These are phyloP conservation scores for Carnegiea gigantea DNA, from an alignment of 179 eudicot species.

Conservation along the genomic window DNA sequence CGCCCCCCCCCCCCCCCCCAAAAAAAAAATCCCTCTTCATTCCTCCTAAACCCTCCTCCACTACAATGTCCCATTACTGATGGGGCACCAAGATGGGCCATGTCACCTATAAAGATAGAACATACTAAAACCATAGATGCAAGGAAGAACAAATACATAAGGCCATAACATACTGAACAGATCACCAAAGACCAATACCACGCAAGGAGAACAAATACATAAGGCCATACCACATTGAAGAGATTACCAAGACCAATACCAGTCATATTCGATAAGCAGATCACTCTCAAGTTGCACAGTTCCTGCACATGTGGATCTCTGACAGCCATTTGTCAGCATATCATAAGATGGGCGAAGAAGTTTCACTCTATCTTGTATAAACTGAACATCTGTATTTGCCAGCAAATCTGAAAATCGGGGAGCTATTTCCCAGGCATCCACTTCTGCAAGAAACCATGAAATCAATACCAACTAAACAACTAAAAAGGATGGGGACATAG, in stretches of 20 bases:
- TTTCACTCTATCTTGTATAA: constrained; percentile 84
- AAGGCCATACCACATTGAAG: constrained; percentile 7
- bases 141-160: constrained; percentile 4
- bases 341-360: constrained; percentile 58
- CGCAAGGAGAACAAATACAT: constrained; percentile 3
- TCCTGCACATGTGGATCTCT: constrained; percentile 59
- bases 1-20: neutral
- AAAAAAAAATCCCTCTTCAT: neutral
- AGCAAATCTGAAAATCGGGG: constrained; percentile 92
- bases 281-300: constrained; percentile 93
- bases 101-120: neutral
- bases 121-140: neutral
- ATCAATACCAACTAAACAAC: constrained; percentile 12
- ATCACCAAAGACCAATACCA: constrained; percentile 54
- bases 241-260: constrained; percentile 48
- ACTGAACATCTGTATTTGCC: constrained; percentile 70
- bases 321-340: constrained; percentile 40
- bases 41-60: neutral
- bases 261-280: constrained; percentile 83
- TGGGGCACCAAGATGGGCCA: neutral
- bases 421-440: constrained; percentile 96
- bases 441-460: constrained; percentile 58
- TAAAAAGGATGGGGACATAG: neutral
- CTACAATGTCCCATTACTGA: neutral
- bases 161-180: constrained; percentile 4